A percentile compares a stretch with the other conserved stretches of the same genome.
Evolutionary conservation across 2,329 filamentous ascomycete genomes (phyloP).

Genomic region (Calonectria multiphialidica): DNA sequence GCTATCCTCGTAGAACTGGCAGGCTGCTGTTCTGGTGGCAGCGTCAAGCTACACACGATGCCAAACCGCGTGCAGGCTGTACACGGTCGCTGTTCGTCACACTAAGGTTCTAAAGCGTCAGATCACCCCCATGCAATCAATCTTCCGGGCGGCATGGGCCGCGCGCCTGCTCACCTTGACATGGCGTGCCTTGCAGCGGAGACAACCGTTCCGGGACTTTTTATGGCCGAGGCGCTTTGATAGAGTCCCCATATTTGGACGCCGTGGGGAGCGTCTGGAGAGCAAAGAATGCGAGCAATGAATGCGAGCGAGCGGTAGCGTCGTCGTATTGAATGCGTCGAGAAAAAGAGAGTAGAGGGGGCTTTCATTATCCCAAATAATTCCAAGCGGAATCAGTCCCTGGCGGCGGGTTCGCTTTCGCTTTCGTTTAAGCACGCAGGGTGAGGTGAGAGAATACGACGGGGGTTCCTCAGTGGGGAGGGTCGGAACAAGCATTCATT

Average conservation of each 20-base stretch:
- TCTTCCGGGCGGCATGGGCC: not conserved
- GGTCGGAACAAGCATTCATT: not conserved
- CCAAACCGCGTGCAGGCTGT: slow-evolving; percentile 29
- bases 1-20: not conserved
- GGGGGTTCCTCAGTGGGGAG: not conserved
- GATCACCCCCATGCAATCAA: not conserved
- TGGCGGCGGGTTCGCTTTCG: not conserved
- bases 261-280: not conserved
- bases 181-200: slow-evolving; percentile 31
- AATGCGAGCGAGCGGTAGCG: not conserved
- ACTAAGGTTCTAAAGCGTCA: slow-evolving; percentile 19
- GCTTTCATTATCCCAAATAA: not conserved
- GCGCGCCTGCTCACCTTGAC: slow-evolving; percentile 26
- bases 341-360: not conserved
- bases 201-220: slow-evolving; percentile 31
- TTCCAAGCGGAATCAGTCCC: not conserved
- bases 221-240: slow-evolving; percentile 26
- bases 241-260: slow-evolving; percentile 1
- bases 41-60: slow-evolving; percentile 26
- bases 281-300: not conserved
- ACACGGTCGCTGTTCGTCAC: slow-evolving; percentile 32
- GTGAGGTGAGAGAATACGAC: not conserved
- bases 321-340: slow-evolving; percentile 1
- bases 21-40: not conserved
- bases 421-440: not conserved